Evolutionary conservation across 768 basidiomycete genomes (phyloP).

Genomic region (Suillus brevipes): DNA sequence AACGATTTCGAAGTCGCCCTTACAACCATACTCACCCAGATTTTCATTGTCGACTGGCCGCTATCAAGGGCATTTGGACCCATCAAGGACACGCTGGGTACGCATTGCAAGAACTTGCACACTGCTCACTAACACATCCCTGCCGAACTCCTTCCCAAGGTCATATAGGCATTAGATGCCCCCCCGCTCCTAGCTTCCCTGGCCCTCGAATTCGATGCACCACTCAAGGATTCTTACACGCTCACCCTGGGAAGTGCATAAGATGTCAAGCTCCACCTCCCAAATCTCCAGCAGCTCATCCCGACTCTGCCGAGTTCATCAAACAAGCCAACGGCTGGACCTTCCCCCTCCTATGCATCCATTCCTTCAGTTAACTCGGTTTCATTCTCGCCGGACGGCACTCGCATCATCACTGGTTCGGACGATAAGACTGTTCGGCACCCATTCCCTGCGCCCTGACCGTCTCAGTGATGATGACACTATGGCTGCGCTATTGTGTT

Average conservation of each 20-base stretch:
- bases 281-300: conserved; percentile 60
- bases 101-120: conserved; percentile 50
- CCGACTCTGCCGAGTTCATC: conserved; percentile 61
- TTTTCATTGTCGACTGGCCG: conserved; percentile 69
- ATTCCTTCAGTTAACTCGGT: no score
- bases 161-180: conserved; percentile 71
- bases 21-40: conserved; percentile 58
- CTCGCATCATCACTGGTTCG: no score
- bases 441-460: no score
- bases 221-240: conserved; percentile 39
- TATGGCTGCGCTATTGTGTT: no score
- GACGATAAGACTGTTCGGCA: no score
- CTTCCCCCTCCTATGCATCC: conserved; percentile 56
- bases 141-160: conserved; percentile 53
- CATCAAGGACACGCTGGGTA: conserved; percentile 63
- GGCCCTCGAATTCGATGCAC: conserved; percentile 49
- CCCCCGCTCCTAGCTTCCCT: conserved; percentile 57
- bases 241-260: conserved; percentile 62
- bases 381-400: no score
- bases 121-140: conserved; percentile 65
- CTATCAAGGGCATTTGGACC: conserved; percentile 59
- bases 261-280: conserved; percentile 53
- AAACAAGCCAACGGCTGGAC: conserved; percentile 71
- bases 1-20: conserved; percentile 55
- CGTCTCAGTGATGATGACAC: no score